Evolutionary conservation across 441 rosid genomes (phyloP), one percentile per base, ranked within the genome.

Genomic region (Pelargonium australe): DNA sequence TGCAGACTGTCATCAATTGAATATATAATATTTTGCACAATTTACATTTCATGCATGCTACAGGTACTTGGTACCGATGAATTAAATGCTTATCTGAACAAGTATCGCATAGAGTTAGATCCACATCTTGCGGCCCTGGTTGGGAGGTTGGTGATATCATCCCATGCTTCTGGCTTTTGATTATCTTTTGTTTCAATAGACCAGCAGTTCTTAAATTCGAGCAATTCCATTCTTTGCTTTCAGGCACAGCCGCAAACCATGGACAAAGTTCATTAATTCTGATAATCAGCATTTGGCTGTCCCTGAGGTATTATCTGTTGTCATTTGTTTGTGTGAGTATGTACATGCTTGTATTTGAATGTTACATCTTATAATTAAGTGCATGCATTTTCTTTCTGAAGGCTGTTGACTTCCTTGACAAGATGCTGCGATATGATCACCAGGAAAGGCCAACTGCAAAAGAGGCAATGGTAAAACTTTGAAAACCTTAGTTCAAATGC

Each of bases 391-490:
- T 57, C 51, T 45, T 34, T 63, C 20, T 44, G 41, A 80, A 94
- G 99, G 97, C 99, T 78, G 79, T 95, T 65, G 97, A 95, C 77
- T 95, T 95, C 79, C 90, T 91, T 31, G 99, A 95, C 84, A 91
- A 86, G 82, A 80, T 95, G 87, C 83, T 95, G 77, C 86, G 86
- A 68, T 95, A 95, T 86, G 99, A 95, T 82, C 99, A 95, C 78
- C 96, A 91, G 73, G 99, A 91, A 79, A 88, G 99, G 84, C 97
- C 90, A 57, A 91, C 97, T 60, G 99, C 99, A 14, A 91, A 89
- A 81, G 97, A 91, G 79, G 99, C 99, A 64, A 95, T 95, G 99
- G 99, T 91, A 81, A 72, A 64, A 65, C 37, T 34, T 0, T 34
- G 37, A 34, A 4, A 3, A 34, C 3, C 5, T 3, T 34, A 1